Conservation (phyloP, 257 asterid species). For the Echites panduratus region DNA sequence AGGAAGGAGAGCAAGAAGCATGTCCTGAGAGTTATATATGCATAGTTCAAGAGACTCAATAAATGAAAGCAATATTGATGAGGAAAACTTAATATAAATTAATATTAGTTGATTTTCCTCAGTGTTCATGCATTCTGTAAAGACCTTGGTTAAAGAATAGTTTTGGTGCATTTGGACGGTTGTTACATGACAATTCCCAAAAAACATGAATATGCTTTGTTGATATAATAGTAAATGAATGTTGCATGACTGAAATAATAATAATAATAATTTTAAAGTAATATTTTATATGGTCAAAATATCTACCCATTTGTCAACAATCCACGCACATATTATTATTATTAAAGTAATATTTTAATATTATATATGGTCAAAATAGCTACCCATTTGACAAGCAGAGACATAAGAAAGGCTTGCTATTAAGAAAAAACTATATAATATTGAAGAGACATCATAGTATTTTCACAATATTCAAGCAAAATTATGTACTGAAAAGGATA, state of each 20-base stretch:
- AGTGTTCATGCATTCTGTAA: neutral
- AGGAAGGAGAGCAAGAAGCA: neutral
- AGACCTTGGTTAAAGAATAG: neutral
- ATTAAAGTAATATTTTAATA: neutral
- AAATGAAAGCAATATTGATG: neutral
- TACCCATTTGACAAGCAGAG: neutral
- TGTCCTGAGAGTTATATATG: neutral
- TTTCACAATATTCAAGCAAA: neutral
- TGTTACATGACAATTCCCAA: neutral
- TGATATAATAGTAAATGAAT: neutral
- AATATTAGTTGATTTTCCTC: neutral
- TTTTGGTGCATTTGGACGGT: neutral
- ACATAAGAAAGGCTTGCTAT: neutral
- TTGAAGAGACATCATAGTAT: neutral
- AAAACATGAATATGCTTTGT: neutral
- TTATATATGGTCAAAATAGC: neutral
- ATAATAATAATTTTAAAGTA: neutral
- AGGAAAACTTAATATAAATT: neutral
- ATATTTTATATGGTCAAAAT: neutral
- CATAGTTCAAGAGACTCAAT: neutral
- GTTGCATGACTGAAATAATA: neutral
- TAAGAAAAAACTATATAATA: neutral
- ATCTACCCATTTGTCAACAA: neutral
- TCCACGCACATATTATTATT: too few relatives aligned
- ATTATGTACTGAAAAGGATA: neutral